Percentiles rank a stretch among this genome's conserved stretches.
Evolutionary conservation across 306 rosid species (phyloP).

Genomic region (Sicyos baderoa): DNA sequence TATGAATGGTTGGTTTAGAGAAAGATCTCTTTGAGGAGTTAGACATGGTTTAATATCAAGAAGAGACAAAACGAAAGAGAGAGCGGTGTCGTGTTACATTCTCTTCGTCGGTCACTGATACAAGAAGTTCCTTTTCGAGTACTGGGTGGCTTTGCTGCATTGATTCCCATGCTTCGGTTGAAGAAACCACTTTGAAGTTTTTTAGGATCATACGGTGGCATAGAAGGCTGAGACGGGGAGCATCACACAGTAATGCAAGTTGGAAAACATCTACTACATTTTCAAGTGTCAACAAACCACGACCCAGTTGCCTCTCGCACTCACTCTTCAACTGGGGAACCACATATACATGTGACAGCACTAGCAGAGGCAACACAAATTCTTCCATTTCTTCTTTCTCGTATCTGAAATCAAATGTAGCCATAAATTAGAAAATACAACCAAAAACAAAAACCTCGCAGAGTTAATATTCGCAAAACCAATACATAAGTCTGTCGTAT

Average conservation of each 20-base stretch:
- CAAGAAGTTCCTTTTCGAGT: slow-evolving; percentile 51
- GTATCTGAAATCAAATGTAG: slow-evolving; percentile 32
- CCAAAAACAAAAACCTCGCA: background rate
- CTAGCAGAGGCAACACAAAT: slow-evolving; percentile 48
- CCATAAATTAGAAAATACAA: background rate
- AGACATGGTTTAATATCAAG: background rate
- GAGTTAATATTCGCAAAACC: no score
- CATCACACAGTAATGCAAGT: slow-evolving; percentile 71
- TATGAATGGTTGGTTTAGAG: slow-evolving; percentile 1
- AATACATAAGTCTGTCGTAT: no score
- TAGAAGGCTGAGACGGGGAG: slow-evolving; percentile 66
- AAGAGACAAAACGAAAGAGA: no score
- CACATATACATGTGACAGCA: slow-evolving; percentile 59
- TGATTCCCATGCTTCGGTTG: slow-evolving; percentile 64
- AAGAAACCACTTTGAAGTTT: slow-evolving; percentile 51
- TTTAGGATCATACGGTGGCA: slow-evolving; percentile 62
- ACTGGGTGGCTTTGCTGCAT: slow-evolving; percentile 71
- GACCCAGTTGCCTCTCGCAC: slow-evolving; percentile 51
- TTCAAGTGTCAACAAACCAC: slow-evolving; percentile 41
- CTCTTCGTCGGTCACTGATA: slow-evolving; percentile 45
- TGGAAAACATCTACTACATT: slow-evolving; percentile 70
- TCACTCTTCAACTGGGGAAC: slow-evolving; percentile 74
- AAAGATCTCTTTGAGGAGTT: background rate
- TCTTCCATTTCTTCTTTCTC: slow-evolving; percentile 67
- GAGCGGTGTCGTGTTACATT: slow-evolving; percentile 34